Evolutionary conservation across 208 protist genomes (phyloP), one percentile per base, ranked within the genome.

Genomic region (Acanthamoeba healyi): DNA sequence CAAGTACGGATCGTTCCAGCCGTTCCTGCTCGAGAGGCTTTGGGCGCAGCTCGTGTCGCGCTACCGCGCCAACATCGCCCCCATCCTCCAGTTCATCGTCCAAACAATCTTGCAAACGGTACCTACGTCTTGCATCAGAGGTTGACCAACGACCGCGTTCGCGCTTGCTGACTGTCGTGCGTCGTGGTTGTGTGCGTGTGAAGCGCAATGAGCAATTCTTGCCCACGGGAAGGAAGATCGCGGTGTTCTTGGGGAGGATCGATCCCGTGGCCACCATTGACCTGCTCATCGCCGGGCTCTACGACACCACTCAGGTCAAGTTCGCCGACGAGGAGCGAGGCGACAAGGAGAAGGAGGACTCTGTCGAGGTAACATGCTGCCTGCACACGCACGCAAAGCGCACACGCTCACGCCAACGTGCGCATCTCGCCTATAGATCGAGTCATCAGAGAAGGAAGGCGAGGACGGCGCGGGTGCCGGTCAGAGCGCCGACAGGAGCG

Each of bases 191-290:
- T n/a, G n/a, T n/a, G n/a, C 54, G 15, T 61, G 54, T 58, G 46
- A 15, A 88, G 79, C 70, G 79, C 10, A 88, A 88, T 54, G 79
- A 88, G 44, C 12, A 34, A 19, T 88, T 88, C 44, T 88, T 88
- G 26, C 32, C 79, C 14, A 56, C 44, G 14, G 79, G 17, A 42
- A 14, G 32, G 12, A 88, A 88, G 79, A 88, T 88, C 70, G 32
- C 46, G 15, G 79, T 88, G 38, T 42, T 34, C 32, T 29, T 88
- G 15, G 79, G 38, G 10, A 14, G 79, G 17, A 29, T 88, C 17
- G 46, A 88, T 34, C 38, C 32, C 10, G 32, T 58, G 32, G 26
- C 15, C 17, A 56, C 79, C 26, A 88, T 88, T 58, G 46, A 88
- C 17, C 19, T 38, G 34, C 79, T 88, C 22, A 34, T 88, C 17